phyloP scores from a whole-genome alignment of 2,329 filamentous ascomycete genomes.

The Exutisphaerella laricina region DNA sequence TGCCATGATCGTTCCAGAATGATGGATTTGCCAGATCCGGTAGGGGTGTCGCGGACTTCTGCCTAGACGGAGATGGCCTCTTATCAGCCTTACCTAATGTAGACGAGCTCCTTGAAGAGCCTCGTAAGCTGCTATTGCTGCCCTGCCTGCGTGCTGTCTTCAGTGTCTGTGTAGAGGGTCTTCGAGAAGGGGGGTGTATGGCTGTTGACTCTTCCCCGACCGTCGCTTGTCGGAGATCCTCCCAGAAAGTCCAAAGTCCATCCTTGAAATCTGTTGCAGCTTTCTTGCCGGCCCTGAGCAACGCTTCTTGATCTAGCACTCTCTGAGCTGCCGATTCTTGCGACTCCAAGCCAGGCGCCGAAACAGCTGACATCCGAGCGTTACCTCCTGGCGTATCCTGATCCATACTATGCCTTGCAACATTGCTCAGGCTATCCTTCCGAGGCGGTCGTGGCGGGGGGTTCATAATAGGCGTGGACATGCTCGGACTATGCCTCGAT shows the following conservation, averaged over 20 bases:
- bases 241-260: conserved; percentile 88
- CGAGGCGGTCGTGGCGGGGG: conserved; percentile 19
- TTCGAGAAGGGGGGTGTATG: conserved; percentile 31
- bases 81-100: conserved; percentile 17
- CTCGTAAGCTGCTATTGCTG: conserved; percentile 26
- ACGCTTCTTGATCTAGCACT: conserved; percentile 43
- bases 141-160: conserved; percentile 21
- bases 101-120: conserved; percentile 20
- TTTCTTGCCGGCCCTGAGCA: conserved; percentile 60
- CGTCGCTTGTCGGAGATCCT: conserved; percentile 90
- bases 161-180: conserved; percentile 26
- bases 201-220: conserved; percentile 84
- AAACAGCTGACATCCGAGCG: conserved; percentile 12
- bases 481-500: conserved; percentile 2
- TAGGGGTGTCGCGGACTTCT: conserved; percentile 20
- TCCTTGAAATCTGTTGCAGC: conserved; percentile 85
- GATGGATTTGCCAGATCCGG: conserved; percentile 27
- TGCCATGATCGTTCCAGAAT: conserved; percentile 29
- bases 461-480: conserved; percentile 3
- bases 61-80: conserved; percentile 17
- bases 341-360: neutral
- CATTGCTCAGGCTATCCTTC: conserved; percentile 24
- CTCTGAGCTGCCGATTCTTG: conserved; percentile 28
- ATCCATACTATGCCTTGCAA: conserved; percentile 9
- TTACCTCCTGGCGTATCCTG: conserved; percentile 4